These are phyloP conservation scores for Orbilia javanica DNA, from an alignment of 2,329 filamentous ascomycete genomes.

Conservation along the genomic window DNA sequence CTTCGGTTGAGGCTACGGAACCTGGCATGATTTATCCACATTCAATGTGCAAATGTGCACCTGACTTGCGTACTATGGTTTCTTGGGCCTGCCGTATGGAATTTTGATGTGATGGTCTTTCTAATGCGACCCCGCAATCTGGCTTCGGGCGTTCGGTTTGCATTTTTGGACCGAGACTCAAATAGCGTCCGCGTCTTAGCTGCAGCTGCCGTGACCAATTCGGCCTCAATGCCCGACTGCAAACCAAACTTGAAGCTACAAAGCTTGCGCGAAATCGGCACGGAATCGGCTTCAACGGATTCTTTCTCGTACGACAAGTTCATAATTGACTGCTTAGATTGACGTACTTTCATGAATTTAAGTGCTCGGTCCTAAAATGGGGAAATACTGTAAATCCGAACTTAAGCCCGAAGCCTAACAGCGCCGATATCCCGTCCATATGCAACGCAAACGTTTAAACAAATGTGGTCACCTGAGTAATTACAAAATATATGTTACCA, in stretches of 20 bases:
- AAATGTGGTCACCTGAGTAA: background rate
- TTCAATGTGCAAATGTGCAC: too few species aligned
- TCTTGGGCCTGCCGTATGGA: background rate
- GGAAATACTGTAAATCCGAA: slow-evolving; percentile 36
- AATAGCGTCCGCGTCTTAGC: too few species aligned
- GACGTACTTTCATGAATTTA: too few species aligned
- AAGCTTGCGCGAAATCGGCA: background rate
- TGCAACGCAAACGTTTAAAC: background rate
- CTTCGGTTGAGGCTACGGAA: slow-evolving; percentile 49
- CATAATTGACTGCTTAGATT: too few species aligned
- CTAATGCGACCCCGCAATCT: background rate
- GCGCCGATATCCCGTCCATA: background rate
- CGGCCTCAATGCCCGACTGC: background rate
- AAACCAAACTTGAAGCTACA: background rate
- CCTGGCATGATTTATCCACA: slow-evolving; percentile 29
- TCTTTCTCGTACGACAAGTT: background rate
- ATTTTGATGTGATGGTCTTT: background rate
- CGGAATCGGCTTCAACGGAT: background rate
- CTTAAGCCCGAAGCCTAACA: slow-evolving; percentile 14
- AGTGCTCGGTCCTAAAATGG: slow-evolving; percentile 6
- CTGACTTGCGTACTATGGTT: background rate
- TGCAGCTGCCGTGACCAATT: background rate
- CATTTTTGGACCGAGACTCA: background rate
- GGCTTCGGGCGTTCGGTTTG: background rate
- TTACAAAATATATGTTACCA: too few species aligned